Conservation (phyloP, 768 basidiomycete species). For the Boletus reticulatus region DNA sequence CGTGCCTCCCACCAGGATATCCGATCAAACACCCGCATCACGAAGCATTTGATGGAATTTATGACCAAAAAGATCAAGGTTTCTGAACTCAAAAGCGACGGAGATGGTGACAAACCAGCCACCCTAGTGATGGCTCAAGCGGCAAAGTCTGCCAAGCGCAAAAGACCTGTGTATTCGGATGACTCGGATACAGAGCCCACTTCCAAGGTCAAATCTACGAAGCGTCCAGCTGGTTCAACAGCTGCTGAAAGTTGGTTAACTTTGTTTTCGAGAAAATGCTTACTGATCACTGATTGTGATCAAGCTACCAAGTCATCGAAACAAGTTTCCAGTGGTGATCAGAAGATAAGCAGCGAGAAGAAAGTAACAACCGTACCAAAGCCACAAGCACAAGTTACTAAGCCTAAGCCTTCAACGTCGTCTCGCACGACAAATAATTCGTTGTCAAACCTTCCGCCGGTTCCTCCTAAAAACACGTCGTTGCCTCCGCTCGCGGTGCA, state of each 20-base stretch:
- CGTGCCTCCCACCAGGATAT: constrained; percentile 40
- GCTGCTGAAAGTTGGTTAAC: constrained; percentile 15
- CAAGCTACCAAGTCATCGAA: constrained; percentile 16
- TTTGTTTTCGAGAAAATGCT: neutral
- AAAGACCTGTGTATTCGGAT: constrained; percentile 23
- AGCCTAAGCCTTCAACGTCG: neutral
- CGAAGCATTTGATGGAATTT: constrained; percentile 32
- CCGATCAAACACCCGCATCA: constrained; percentile 37
- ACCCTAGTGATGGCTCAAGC: constrained; percentile 8
- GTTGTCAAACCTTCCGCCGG: constrained; percentile 7
- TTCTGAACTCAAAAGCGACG: constrained; percentile 31
- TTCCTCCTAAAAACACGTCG: neutral
- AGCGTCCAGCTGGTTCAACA: neutral
- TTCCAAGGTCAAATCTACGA: constrained; percentile 16
- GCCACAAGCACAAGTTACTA: neutral
- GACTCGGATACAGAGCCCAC: constrained; percentile 19
- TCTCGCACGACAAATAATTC: constrained; percentile 22
- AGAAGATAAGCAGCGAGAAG: constrained; percentile 8
- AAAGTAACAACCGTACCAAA: neutral
- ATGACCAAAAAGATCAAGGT: constrained; percentile 32
- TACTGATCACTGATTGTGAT: neutral
- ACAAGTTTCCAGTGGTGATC: neutral
- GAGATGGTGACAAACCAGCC: constrained; percentile 32
- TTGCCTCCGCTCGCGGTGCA: neutral
- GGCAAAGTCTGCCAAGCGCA: constrained; percentile 24